Conservation (phyloP, 2,329 filamentous ascomycete genomes). For the Blastomyces gilchristii region DNA sequence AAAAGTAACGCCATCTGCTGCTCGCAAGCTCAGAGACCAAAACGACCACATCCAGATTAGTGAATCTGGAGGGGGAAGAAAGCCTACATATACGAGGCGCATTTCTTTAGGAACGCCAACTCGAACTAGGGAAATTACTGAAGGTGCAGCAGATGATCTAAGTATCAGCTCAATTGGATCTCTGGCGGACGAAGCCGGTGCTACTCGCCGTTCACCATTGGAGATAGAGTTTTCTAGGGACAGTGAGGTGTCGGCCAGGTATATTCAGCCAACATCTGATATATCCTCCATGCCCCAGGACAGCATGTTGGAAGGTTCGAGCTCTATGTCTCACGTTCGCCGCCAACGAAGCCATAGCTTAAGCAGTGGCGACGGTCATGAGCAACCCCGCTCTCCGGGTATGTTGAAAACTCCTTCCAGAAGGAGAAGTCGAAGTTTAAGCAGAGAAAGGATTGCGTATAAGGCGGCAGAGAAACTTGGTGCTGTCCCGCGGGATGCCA, state of each 20-base stretch:
- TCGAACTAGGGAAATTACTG: conserved; percentile 26
- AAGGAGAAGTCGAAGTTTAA: conserved; percentile 47
- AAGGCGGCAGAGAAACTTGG: conserved; percentile 59
- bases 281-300: conserved; percentile 75
- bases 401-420: conserved; percentile 47
- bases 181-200: conserved; percentile 67
- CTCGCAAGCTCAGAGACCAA: conserved; percentile 43
- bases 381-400: conserved; percentile 19
- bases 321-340: conserved; percentile 35
- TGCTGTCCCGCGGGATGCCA: conserved; percentile 39
- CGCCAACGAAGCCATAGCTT: conserved; percentile 49
- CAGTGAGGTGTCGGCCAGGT: conserved; percentile 59
- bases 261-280: conserved; percentile 63
- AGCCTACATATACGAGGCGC: conserved; percentile 57
- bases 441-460: conserved; percentile 55
- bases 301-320: conserved; percentile 53
- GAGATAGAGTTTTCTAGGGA: conserved; percentile 76
- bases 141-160: conserved; percentile 46
- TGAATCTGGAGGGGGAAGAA: conserved; percentile 56
- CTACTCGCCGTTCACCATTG: conserved; percentile 57
- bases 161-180: conserved; percentile 68
- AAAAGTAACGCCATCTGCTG: conserved; percentile 64
- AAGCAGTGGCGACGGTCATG: conserved; percentile 43
- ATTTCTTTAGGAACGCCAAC: conserved; percentile 50
- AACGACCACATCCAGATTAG: conserved; percentile 80